These are phyloP conservation scores for Candida ascalaphidarum DNA, from an alignment of 805 yeast genomes.

Conservation along the genomic window DNA sequence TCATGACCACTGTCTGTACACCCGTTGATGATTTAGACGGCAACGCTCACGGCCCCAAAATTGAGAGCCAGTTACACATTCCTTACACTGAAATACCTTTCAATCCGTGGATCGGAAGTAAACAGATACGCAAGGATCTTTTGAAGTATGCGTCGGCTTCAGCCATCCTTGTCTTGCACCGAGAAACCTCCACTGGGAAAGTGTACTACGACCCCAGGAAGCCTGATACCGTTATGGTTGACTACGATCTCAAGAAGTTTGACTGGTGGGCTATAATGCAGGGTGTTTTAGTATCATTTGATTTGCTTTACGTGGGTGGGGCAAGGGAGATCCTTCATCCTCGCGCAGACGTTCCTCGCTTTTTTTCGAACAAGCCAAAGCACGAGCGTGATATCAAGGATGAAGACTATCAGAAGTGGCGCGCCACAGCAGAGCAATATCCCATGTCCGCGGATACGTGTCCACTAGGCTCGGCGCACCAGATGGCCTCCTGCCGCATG, in stretches of 20 bases:
- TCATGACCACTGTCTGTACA: slow-evolving; percentile 41
- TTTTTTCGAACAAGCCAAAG: slow-evolving; percentile 26
- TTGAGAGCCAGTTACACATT: slow-evolving; percentile 40
- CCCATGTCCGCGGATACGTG: slow-evolving; percentile 13
- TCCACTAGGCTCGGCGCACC: slow-evolving; percentile 41
- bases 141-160: slow-evolving; percentile 29
- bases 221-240: slow-evolving; percentile 26
- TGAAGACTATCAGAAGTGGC: slow-evolving; percentile 32
- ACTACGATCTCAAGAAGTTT: slow-evolving; percentile 30
- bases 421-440: slow-evolving; percentile 13
- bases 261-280: slow-evolving; percentile 32
- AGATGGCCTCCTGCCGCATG: slow-evolving; percentile 45
- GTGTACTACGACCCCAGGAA: slow-evolving; percentile 23
- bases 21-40: slow-evolving; percentile 45
- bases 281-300: slow-evolving; percentile 32
- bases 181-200: slow-evolving; percentile 37
- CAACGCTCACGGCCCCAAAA: slow-evolving; percentile 41
- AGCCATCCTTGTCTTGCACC: slow-evolving; percentile 34
- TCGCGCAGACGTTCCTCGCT: slow-evolving; percentile 24
- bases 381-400: slow-evolving; percentile 33
- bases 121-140: slow-evolving; percentile 19
- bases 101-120: slow-evolving; percentile 35
- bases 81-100: slow-evolving; percentile 30
- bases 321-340: slow-evolving; percentile 35
- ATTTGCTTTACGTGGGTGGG: slow-evolving; percentile 40